Evolutionary conservation across 116 monocot genomes (phyloP).

Genomic region (Dioscorea cayenensis): DNA sequence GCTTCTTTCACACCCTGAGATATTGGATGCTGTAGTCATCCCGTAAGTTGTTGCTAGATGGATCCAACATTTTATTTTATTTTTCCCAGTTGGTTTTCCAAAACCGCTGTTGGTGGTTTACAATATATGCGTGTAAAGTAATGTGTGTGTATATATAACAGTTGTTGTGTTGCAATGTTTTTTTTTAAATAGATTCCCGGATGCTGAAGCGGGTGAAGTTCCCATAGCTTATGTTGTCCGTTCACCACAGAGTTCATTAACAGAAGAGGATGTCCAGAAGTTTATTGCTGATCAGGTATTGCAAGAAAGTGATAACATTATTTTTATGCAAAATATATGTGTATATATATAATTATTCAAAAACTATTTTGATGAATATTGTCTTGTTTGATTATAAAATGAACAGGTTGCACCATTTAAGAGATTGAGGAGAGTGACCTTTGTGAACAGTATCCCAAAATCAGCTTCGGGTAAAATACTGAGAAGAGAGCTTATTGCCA

Average conservation of each 20-base stretch:
- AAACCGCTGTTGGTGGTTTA: background rate
- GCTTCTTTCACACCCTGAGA: constrained; percentile 80
- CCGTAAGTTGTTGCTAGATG: constrained; percentile 57
- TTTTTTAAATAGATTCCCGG: constrained; percentile 45
- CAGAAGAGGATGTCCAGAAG: constrained; percentile 67
- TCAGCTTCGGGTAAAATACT: constrained; percentile 82
- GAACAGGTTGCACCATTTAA: constrained; percentile 84
- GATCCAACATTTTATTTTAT: background rate
- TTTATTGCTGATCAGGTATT: constrained; percentile 78
- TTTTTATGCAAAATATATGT: background rate
- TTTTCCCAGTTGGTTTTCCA: background rate
- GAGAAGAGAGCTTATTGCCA: constrained; percentile 59
- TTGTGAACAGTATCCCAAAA: constrained; percentile 72
- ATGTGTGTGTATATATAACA: no score
- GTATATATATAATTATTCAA: no score
- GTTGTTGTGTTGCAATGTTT: background rate
- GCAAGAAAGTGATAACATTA: background rate
- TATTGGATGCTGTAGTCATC: constrained; percentile 87
- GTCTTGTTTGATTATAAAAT: background rate
- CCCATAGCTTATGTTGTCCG: constrained; percentile 84
- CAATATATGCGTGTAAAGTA: no score
- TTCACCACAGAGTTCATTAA: constrained; percentile 44
- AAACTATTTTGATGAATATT: no score
- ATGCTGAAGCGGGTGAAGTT: constrained; percentile 89
- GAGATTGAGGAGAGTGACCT: constrained; percentile 63